phyloP scores from a whole-genome alignment of 257 asterid genomes.

The Solanum clarkiae region DNA sequence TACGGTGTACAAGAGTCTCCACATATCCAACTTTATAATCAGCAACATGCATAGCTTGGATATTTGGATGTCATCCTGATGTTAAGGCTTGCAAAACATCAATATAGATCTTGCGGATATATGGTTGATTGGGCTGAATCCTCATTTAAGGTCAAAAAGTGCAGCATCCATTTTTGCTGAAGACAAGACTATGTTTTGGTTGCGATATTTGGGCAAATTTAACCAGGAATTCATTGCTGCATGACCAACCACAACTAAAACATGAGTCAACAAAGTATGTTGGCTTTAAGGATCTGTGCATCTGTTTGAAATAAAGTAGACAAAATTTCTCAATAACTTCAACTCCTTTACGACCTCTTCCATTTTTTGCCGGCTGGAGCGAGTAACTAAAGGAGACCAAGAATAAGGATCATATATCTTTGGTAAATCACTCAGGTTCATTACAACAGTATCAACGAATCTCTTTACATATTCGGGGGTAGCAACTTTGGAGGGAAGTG shows the following conservation, averaged over 20 bases:
- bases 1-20: background rate
- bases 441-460: background rate
- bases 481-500: too few relatives aligned
- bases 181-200: too few relatives aligned
- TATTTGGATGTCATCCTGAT: background rate
- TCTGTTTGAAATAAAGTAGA: background rate
- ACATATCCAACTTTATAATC: background rate
- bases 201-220: background rate
- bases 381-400: too few relatives aligned
- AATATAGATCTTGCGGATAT: background rate
- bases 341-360: background rate
- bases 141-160: background rate
- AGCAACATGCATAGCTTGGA: background rate
- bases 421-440: background rate
- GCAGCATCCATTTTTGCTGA: background rate
- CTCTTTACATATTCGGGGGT: too few relatives aligned
- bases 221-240: background rate
- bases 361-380: background rate
- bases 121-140: background rate
- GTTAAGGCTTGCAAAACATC: background rate
- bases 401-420: rapidly evolving
- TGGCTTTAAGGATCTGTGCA: background rate
- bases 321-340: background rate
- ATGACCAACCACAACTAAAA: background rate
- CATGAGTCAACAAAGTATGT: background rate